Evolutionary conservation across 495 filamentous ascomycete genomes (phyloP).

Genomic region (Xylaria bambusicola): DNA sequence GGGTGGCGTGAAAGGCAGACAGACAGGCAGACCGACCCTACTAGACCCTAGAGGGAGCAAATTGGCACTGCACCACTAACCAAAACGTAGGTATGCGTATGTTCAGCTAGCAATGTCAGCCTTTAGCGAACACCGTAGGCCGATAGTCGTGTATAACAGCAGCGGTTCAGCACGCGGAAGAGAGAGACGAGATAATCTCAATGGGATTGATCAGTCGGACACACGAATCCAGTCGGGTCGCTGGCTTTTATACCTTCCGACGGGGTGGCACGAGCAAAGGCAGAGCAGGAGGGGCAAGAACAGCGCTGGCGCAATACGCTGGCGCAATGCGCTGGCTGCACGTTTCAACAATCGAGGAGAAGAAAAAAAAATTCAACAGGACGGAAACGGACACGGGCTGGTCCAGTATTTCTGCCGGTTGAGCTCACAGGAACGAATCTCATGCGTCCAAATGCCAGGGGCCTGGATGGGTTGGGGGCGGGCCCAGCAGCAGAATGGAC

Average conservation of each 20-base stretch:
- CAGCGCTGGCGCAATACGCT: slow-evolving; percentile 17
- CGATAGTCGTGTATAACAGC: slow-evolving; percentile 13
- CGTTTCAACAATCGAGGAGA: slow-evolving; percentile 20
- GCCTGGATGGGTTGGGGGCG: slow-evolving; percentile 26
- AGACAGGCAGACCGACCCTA: not conserved
- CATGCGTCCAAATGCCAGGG: slow-evolving; percentile 31
- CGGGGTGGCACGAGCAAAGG: slow-evolving; percentile 15
- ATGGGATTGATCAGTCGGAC: not conserved
- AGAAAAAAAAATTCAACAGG: slow-evolving; percentile 25
- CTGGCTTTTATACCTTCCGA: slow-evolving; percentile 21
- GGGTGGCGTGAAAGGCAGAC: slow-evolving; percentile 12
- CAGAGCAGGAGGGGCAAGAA: slow-evolving; percentile 14
- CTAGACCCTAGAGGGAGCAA: not conserved
- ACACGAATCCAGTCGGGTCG: slow-evolving; percentile 9
- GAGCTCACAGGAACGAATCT: slow-evolving; percentile 35
- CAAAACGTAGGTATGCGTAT: not conserved
- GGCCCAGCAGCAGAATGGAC: slow-evolving; percentile 36
- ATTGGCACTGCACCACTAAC: slow-evolving; percentile 16
- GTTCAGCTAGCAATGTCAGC: slow-evolving; percentile 6
- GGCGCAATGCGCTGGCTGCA: slow-evolving; percentile 23
- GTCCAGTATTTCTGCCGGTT: slow-evolving; percentile 34
- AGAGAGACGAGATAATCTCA: slow-evolving; percentile 18
- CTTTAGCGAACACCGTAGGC: slow-evolving; percentile 16
- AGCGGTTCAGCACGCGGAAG: slow-evolving; percentile 3
- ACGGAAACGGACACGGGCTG: slow-evolving; percentile 22